Evolutionary conservation across 805 yeast genomes (phyloP), one percentile per base, ranked within the genome.

Genomic region (Teunomyces gatunensis): DNA sequence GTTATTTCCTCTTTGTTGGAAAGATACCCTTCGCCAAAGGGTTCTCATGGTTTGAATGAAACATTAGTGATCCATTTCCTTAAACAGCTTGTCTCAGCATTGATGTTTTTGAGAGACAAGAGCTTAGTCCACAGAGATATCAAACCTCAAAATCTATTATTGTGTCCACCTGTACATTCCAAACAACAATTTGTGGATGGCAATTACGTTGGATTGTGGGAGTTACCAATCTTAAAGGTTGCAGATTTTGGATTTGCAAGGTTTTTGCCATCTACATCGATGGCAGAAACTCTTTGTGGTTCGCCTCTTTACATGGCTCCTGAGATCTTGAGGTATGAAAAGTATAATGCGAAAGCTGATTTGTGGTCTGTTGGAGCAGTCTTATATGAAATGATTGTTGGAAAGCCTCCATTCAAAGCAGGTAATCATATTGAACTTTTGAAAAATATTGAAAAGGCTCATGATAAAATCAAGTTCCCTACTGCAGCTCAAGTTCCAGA

Each of bases 291-390:
- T 1, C 73, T 94, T 55, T 94, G 99, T 75, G 99, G 99, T 1
- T 89, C 96, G 9, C 99, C 99, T 3, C 77, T 94, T 39, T 94
- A 94, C 68, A 94, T 94, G 99, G 99, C 99, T 0, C 99, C 99
- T 0, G 99, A 94, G 68, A 94, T 94, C 42, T 73, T 94, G 56
- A 77, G 96, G 53, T 91, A 89, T 61, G 97, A 94, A 64, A 94
- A 90, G 67, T 94, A 94, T 69, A 90, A 91, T 56, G 99, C 98
- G 4, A 91, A 90, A 64, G 98, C 97, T 0, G 99, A 94, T 63
- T 69, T 94, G 53, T 94, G 99, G 99, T 90, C 97, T 5, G 96
- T 92, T 4, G 99, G 99, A 3, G 95, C 98, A 0, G 98, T 94
- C 1, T 71, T 91, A 10, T 94, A 85, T 67, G 99, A 94, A 67